Percentiles rank a stretch among this genome's conserved stretches.
Conservation (phyloP, 164 flowering plant species). For the Chimonanthus praecox region DNA sequence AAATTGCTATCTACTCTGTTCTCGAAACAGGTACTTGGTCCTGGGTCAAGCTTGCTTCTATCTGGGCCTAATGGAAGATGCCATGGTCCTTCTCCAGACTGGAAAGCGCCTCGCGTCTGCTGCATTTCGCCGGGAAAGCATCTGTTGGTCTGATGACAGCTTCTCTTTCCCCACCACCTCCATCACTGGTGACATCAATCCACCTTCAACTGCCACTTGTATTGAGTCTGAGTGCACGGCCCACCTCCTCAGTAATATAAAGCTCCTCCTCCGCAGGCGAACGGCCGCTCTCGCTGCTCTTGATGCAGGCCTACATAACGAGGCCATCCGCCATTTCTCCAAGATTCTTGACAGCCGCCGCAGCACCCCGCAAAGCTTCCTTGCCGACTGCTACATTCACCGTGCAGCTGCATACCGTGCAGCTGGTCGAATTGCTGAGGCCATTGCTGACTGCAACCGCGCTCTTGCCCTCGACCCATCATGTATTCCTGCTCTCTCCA, state of each 20-base stretch:
- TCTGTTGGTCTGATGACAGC: slow-evolving; percentile 78
- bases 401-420: slow-evolving; percentile 66
- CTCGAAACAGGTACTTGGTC: slow-evolving; percentile 57
- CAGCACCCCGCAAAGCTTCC: slow-evolving; percentile 77
- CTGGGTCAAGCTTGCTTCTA: slow-evolving; percentile 93
- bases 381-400: slow-evolving; percentile 80
- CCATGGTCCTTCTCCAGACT: slow-evolving; percentile 88
- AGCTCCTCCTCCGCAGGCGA: slow-evolving; percentile 82
- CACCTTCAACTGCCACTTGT: slow-evolving; percentile 23
- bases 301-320: slow-evolving; percentile 83
- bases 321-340: slow-evolving; percentile 87
- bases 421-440: slow-evolving; percentile 74
- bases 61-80: slow-evolving; percentile 92
- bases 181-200: slow-evolving; percentile 6
- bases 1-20: background rate
- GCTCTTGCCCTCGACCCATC: slow-evolving; percentile 75
- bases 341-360: slow-evolving; percentile 87
- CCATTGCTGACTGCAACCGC: slow-evolving; percentile 81
- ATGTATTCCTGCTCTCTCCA: slow-evolving; percentile 63
- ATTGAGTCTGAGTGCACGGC: slow-evolving; percentile 50
- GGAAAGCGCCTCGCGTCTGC: slow-evolving; percentile 83
- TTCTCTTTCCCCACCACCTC: slow-evolving; percentile 38
- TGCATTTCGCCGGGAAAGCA: slow-evolving; percentile 74
- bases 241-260: slow-evolving; percentile 71
- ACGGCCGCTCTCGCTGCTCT: slow-evolving; percentile 88